These are phyloP conservation scores for Parafenestella ontariensis DNA, from an alignment of 2,329 filamentous ascomycete species.

Conservation along the genomic window DNA sequence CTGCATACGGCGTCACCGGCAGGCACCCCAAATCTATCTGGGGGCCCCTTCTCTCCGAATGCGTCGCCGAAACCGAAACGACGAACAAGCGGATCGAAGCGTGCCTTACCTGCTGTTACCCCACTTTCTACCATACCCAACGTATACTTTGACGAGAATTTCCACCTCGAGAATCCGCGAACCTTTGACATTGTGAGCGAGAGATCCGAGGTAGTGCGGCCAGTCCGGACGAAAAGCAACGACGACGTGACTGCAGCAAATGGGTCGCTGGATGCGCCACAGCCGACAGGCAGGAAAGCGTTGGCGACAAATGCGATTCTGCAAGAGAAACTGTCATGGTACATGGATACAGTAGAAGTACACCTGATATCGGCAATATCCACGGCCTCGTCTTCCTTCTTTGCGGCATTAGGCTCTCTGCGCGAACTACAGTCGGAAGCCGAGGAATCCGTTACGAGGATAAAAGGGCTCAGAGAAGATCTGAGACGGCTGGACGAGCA, in stretches of 20 bases:
- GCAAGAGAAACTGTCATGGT: constrained; percentile 98
- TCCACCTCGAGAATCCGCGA: constrained; percentile 92
- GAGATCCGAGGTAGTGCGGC: constrained; percentile 89
- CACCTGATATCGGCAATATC: constrained; percentile 97
- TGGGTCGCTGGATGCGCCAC: constrained; percentile 64
- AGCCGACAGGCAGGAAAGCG: constrained; percentile 71
- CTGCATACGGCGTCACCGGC: constrained; percentile 45
- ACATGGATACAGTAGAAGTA: constrained; percentile 99
- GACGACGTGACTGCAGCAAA: constrained; percentile 65
- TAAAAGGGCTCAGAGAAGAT: constrained; percentile 80
- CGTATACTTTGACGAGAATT: constrained; percentile 95
- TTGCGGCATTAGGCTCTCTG: constrained; percentile 88
- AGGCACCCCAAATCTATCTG: constrained; percentile 48
- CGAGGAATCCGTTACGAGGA: constrained; percentile 85
- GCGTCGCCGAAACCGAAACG: constrained; percentile 57
- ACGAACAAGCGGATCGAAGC: constrained; percentile 63
- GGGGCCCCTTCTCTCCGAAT: constrained; percentile 53
- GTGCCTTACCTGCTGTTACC: constrained; percentile 74
- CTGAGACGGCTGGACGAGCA: constrained; percentile 82
- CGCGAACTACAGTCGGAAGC: constrained; percentile 92
- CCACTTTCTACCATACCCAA: constrained; percentile 89
- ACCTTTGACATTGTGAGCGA: constrained; percentile 98
- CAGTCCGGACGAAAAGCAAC: constrained; percentile 55
- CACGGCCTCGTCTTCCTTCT: constrained; percentile 93
- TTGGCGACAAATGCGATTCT: constrained; percentile 95